Evolutionary conservation across 2,329 filamentous ascomycete species (phyloP).

Genomic region (Beauveria varroae): DNA sequence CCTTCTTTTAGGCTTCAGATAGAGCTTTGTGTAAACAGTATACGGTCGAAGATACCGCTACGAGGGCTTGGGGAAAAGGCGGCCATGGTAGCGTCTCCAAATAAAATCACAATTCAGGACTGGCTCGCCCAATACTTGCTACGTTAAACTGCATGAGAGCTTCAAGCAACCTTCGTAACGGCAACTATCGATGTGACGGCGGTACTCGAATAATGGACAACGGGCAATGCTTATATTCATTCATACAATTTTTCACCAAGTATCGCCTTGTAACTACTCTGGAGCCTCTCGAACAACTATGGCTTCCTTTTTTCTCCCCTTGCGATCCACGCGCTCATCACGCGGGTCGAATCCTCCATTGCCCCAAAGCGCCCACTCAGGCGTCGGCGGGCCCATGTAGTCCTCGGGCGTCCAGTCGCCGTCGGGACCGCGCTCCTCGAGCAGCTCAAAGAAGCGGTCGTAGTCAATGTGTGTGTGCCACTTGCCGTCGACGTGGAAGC

Average conservation of each 20-base stretch:
- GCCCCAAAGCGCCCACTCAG: constrained; percentile 93
- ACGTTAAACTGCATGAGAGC: neutral
- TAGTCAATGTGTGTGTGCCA: constrained; percentile 96
- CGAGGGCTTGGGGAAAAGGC: constrained; percentile 24
- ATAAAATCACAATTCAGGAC: constrained; percentile 21
- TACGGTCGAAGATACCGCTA: constrained; percentile 25
- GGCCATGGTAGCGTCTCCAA: constrained; percentile 23
- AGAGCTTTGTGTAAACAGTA: constrained; percentile 36
- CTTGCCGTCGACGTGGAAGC: constrained; percentile 68
- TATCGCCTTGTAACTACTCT: constrained; percentile 6
- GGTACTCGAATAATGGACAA: neutral
- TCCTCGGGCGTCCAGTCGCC: constrained; percentile 78
- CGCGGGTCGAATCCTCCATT: constrained; percentile 90
- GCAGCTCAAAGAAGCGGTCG: constrained; percentile 73
- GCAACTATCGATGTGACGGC: neutral
- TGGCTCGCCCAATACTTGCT: too few relatives aligned
- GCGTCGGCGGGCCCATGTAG: constrained; percentile 77
- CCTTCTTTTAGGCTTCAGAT: constrained; percentile 28
- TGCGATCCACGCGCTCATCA: constrained; percentile 79
- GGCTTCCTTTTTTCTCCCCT: constrained; percentile 59
- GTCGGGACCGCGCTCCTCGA: constrained; percentile 60
- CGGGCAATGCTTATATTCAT: neutral
- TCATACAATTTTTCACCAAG: neutral
- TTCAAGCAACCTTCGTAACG: neutral
- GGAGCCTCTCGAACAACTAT: constrained; percentile 26